Conservation (phyloP, 768 basidiomycete genomes). For the Boletellus ananas region DNA sequence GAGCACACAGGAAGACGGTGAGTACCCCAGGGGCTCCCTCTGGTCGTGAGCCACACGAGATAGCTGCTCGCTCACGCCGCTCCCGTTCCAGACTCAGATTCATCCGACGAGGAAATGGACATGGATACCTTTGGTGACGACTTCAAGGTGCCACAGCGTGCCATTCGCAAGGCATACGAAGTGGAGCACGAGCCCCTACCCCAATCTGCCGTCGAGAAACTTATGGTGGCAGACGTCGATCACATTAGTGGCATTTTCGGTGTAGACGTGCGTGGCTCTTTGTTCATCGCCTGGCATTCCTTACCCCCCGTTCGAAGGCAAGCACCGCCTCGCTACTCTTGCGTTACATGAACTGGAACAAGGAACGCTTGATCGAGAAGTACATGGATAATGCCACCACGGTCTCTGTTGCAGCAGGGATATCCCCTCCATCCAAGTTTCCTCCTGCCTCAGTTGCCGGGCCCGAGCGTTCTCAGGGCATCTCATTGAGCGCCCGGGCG, state of each 20-base stretch:
- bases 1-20: conserved; percentile 57
- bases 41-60: conserved; percentile 20
- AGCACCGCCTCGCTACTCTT: conserved; percentile 74
- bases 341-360: conserved; percentile 89
- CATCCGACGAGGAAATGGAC: conserved; percentile 62
- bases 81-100: conserved; percentile 35
- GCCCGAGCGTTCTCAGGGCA: conserved; percentile 32
- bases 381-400: conserved; percentile 89
- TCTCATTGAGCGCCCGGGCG: conserved; percentile 23
- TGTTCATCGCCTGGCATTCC: neutral
- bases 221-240: conserved; percentile 77
- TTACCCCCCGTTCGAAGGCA: conserved; percentile 38
- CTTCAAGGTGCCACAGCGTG: conserved; percentile 54
- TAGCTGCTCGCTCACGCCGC: conserved; percentile 18
- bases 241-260: conserved; percentile 86
- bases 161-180: conserved; percentile 71
- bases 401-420: conserved; percentile 73
- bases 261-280: conserved; percentile 65
- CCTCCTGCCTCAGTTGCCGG: conserved; percentile 24
- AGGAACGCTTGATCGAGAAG: conserved; percentile 91
- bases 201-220: conserved; percentile 68
- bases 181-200: conserved; percentile 78
- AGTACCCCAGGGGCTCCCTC: conserved; percentile 19
- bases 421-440: conserved; percentile 37
- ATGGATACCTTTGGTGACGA: conserved; percentile 64